These are phyloP conservation scores for Hypomyces perniciosus DNA, from an alignment of 2,329 filamentous ascomycete genomes.

Conservation along the genomic window DNA sequence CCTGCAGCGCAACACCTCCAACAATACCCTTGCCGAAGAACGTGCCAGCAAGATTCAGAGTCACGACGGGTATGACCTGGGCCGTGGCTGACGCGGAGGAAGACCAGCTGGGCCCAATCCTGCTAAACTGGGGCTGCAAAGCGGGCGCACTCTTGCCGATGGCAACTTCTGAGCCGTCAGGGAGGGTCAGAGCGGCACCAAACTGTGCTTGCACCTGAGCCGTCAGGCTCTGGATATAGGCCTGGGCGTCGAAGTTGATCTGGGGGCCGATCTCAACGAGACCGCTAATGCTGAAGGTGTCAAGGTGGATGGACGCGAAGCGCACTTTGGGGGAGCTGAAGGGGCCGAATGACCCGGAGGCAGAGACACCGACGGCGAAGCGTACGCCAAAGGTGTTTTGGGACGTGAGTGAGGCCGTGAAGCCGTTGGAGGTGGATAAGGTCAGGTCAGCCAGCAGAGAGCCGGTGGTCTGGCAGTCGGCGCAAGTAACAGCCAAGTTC, in stretches of 20 bases:
- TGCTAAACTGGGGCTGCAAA: too few species aligned
- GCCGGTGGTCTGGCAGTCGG: constrained; percentile 9
- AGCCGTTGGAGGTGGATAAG: constrained; percentile 3
- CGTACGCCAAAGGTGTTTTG: constrained; percentile 4
- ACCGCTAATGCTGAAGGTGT: constrained; percentile 3
- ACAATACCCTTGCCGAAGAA: constrained; percentile 9
- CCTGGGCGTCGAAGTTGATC: constrained; percentile 5
- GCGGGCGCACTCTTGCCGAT: neutral
- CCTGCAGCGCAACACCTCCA: constrained; percentile 1
- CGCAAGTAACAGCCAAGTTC: neutral
- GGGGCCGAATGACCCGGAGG: neutral
- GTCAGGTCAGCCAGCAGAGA: constrained; percentile 2
- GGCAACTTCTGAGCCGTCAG: constrained; percentile 5
- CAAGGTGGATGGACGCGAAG: constrained; percentile 3
- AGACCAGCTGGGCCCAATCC: too few species aligned
- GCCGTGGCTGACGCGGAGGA: neutral
- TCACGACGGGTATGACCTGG: neutral
- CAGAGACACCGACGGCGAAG: constrained; percentile 2
- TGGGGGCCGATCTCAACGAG: constrained; percentile 9
- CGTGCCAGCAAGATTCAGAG: constrained; percentile 5
- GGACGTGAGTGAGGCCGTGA: constrained; percentile 2
- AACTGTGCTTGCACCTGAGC: constrained; percentile 1
- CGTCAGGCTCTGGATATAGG: constrained; percentile 1
- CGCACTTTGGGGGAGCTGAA: neutral
- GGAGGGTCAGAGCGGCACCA: constrained; percentile 5